These are phyloP conservation scores for Marchantia paleacea DNA, from an alignment of 225 moss, liverwort and hornwort genomes.

Conservation along the genomic window DNA sequence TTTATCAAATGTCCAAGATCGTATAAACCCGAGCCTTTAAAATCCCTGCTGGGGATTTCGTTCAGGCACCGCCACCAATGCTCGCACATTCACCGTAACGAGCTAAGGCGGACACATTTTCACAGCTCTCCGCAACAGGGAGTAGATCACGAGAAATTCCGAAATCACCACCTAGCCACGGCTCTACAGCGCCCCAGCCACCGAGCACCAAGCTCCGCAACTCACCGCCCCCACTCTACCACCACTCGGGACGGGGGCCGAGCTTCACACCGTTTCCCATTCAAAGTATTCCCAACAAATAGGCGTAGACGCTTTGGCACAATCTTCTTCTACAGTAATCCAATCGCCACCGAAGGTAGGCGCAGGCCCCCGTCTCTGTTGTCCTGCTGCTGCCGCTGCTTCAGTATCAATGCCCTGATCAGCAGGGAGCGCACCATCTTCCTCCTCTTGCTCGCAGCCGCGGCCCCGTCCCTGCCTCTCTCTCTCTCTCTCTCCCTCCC, in stretches of 20 bases:
- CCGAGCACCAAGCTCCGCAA: not conserved
- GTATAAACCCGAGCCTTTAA: too few species aligned
- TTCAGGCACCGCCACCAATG: not conserved
- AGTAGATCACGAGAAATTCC: not conserved
- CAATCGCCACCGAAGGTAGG: not conserved
- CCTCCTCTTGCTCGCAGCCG: not conserved
- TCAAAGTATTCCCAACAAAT: not conserved
- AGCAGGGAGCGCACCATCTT: not conserved
- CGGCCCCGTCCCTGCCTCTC: not conserved
- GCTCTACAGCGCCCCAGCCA: not conserved
- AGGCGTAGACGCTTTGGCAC: not conserved
- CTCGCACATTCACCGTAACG: not conserved
- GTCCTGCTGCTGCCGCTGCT: conserved; percentile 29
- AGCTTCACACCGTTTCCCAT: not conserved
- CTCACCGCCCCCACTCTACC: not conserved
- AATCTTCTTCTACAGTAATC: conserved; percentile 4
- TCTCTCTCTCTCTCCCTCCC: not conserved
- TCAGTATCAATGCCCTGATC: conserved; percentile 17
- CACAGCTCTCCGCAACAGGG: not conserved
- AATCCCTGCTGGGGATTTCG: not conserved
- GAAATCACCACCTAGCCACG: not conserved
- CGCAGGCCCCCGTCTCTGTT: not conserved
- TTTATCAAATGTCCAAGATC: not conserved
- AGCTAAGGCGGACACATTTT: too few species aligned
- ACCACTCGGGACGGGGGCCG: not conserved